Evolutionary conservation across 345 rosid species (phyloP).

Genomic region (Clausena lansium): DNA sequence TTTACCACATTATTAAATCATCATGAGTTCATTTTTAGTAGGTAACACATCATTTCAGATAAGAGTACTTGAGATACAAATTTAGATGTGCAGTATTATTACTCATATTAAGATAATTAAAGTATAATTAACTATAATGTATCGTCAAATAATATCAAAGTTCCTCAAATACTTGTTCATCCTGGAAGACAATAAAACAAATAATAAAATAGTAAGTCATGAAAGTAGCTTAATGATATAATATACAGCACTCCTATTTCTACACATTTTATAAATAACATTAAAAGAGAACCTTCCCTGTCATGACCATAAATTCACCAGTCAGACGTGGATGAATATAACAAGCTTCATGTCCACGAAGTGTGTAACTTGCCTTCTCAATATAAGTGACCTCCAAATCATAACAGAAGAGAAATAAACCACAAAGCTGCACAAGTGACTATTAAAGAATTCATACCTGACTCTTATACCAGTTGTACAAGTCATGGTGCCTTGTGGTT

Average conservation of each 20-base stretch:
- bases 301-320: neutral
- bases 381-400: neutral
- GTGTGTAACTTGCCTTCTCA: neutral
- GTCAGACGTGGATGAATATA: neutral
- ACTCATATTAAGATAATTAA: neutral
- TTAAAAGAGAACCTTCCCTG: neutral
- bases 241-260: neutral
- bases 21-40: neutral
- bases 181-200: neutral
- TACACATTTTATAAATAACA: neutral
- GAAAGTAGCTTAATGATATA: neutral
- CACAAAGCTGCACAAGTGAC: neutral
- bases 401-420: slow-evolving; percentile 10
- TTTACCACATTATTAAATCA: neutral
- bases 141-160: neutral
- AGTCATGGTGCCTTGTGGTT: slow-evolving; percentile 34
- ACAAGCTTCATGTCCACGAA: neutral
- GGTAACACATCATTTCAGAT: neutral
- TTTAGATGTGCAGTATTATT: neutral
- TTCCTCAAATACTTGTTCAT: neutral
- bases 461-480: slow-evolving; percentile 29
- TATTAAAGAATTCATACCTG: slow-evolving; percentile 35
- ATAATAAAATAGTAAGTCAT: neutral
- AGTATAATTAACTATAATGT: neutral
- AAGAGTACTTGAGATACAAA: neutral